A percentile compares a stretch with the other conserved stretches of the same genome.
Evolutionary conservation across 2,329 filamentous ascomycete genomes (phyloP).

Genomic region (Epichloe gansuensis): DNA sequence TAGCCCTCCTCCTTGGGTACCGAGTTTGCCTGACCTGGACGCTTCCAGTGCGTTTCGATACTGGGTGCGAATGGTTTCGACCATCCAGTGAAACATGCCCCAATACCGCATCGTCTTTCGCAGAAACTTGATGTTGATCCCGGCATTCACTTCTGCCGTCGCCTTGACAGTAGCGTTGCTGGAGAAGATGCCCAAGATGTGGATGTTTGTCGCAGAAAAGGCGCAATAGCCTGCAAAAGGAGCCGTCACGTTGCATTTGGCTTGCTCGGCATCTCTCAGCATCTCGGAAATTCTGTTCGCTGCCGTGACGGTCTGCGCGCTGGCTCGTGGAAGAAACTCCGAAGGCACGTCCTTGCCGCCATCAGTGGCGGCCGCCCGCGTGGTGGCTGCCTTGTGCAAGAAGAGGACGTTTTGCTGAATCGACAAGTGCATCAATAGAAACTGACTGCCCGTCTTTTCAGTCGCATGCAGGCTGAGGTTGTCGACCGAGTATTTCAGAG

Average conservation of each 20-base stretch:
- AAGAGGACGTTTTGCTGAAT: conserved; percentile 85
- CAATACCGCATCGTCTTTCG: conserved; percentile 95
- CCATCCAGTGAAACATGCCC: conserved; percentile 98
- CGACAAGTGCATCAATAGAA: conserved; percentile 81
- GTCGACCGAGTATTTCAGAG: conserved; percentile 62
- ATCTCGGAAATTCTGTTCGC: conserved; percentile 80
- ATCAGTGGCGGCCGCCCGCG: conserved; percentile 53
- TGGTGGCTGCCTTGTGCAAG: conserved; percentile 75
- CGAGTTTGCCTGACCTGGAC: conserved; percentile 52
- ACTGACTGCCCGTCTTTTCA: conserved; percentile 80
- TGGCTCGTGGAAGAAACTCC: conserved; percentile 64
- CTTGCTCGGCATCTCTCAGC: conserved; percentile 63
- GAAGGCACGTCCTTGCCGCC: conserved; percentile 60
- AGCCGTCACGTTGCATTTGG: conserved; percentile 60
- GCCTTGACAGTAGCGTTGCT: conserved; percentile 65
- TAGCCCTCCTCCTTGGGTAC: conserved; percentile 21
- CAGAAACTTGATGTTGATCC: conserved; percentile 80
- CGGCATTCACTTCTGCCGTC: conserved; percentile 70
- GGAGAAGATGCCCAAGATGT: conserved; percentile 84
- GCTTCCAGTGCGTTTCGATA: conserved; percentile 78
- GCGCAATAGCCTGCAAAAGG: conserved; percentile 93
- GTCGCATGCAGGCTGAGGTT: conserved; percentile 78
- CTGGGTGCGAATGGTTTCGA: conserved; percentile 80
- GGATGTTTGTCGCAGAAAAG: conserved; percentile 87
- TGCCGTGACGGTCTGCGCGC: conserved; percentile 65